These are phyloP conservation scores for Choiromyces venosus DNA, from an alignment of 495 filamentous ascomycete species.

Conservation along the genomic window DNA sequence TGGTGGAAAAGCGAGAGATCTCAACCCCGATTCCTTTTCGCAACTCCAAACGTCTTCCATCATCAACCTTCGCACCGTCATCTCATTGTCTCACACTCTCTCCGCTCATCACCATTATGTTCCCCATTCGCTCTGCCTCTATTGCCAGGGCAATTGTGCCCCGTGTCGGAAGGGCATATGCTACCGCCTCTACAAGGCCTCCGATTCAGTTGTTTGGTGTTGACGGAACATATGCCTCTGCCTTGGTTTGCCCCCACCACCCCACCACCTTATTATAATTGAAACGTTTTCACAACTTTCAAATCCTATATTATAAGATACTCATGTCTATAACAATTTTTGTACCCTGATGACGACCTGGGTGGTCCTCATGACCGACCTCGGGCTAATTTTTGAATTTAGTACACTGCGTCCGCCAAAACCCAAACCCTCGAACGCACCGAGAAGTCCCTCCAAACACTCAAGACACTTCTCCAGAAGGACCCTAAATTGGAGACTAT, in stretches of 20 bases:
- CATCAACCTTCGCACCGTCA: neutral
- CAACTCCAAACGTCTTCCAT: neutral
- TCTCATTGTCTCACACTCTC: constrained; percentile 17
- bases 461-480: constrained; percentile 66
- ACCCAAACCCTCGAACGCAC: constrained; percentile 72
- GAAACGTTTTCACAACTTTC: neutral
- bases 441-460: constrained; percentile 64
- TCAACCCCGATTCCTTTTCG: neutral
- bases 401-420: constrained; percentile 97
- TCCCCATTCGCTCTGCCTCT: constrained; percentile 42
- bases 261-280: neutral
- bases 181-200: constrained; percentile 69
- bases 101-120: constrained; percentile 32
- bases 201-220: constrained; percentile 88
- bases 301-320: neutral
- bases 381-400: constrained; percentile 45
- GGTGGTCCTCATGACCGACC: constrained; percentile 10
- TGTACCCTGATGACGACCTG: neutral
- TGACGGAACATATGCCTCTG: constrained; percentile 96
- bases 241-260: constrained; percentile 66
- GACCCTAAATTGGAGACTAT: constrained; percentile 72
- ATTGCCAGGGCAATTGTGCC: constrained; percentile 45
- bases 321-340: neutral
- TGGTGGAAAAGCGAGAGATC: neutral
- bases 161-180: constrained; percentile 61